Base-by-base conservation (phyloP, 495 filamentous ascomycete species). In the Tuber borchii region DNA sequence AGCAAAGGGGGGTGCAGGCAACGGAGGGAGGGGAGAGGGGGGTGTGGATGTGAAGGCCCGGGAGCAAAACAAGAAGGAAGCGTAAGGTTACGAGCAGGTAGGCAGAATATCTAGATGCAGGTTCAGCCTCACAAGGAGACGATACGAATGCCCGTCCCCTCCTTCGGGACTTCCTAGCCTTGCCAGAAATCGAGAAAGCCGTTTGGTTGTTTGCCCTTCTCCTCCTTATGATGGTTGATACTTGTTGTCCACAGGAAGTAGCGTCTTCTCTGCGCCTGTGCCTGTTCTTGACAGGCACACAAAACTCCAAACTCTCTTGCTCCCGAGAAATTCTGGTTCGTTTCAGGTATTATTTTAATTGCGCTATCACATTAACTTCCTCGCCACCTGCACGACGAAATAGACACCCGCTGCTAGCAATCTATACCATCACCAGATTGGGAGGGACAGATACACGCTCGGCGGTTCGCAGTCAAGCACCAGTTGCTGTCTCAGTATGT, bases 121-220 rank as follows among this genome's bases (percentile, higher is more conserved):
- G 70, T 79, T 79, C 78, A 79, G 78, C 78, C 77, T 79, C 78
- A 75, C 78, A 79, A 71, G 78, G 76, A 79, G 79, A 79, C 78
- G 73, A 75, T 79, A 43, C 72, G 76, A 75, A 75, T 65, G 73
- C 71, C 72, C 77, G 70, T 73, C 75, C 77, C 74, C 69, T 79
- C 17, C 72, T 70, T 78, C 75, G 77, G 77, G 70, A 56, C 78
- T 46, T 74, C 70, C 71, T 79, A 79, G 78, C 78, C 78, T 75
- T 75, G 78, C 78, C 78, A 79, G n/a, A 31, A 65, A 65, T 65
- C n/a, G n/a, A 65, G 56, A 10, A 31, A 65, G 56, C 56, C 56
- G 56, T 65, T 65, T 65, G 56, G 56, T 31, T 26, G 56, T 65
- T 65, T 31, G 2, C 56, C n/a, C 56, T 61, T n/a, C 56, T 34